These are phyloP conservation scores for Fusarium sp. DNA, from an alignment of 2,329 filamentous ascomycete species.

Conservation along the genomic window DNA sequence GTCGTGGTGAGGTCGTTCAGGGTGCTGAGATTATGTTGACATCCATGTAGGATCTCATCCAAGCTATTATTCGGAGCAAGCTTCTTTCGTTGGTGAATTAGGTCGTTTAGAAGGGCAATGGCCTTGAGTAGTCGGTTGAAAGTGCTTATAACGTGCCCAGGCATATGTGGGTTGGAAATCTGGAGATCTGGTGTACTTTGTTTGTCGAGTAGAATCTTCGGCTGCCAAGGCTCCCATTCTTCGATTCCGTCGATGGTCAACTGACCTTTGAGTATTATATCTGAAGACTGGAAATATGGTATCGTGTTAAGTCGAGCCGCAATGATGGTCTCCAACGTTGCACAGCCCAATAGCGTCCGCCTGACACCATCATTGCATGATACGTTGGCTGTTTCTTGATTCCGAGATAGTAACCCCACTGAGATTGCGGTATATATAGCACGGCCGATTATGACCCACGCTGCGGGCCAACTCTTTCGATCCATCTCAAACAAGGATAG, in stretches of 20 bases:
- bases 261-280: not conserved
- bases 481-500: constrained; percentile 4
- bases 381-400: rapidly evolving
- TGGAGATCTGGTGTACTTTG: rapidly evolving
- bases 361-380: not conserved
- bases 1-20: not conserved
- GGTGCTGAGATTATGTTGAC: not conserved
- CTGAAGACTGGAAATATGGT: not conserved
- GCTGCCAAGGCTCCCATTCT: constrained; percentile 19
- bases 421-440: constrained; percentile 5
- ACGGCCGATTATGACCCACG: not conserved
- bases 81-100: not conserved
- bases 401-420: not conserved
- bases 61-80: rapidly evolving
- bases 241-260: constrained; percentile 2
- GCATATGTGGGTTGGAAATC: not conserved
- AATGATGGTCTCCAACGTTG: constrained; percentile 4
- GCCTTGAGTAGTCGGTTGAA: not conserved
- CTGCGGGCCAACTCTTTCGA: not conserved
- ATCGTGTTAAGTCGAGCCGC: not conserved
- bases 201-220: not conserved
- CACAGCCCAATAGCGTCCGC: not conserved
- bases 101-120: not conserved
- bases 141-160: constrained; percentile 16
- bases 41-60: not conserved